Base-by-base conservation (phyloP, 768 basidiomycete species). In the Daedaleopsis sinensis region DNA sequence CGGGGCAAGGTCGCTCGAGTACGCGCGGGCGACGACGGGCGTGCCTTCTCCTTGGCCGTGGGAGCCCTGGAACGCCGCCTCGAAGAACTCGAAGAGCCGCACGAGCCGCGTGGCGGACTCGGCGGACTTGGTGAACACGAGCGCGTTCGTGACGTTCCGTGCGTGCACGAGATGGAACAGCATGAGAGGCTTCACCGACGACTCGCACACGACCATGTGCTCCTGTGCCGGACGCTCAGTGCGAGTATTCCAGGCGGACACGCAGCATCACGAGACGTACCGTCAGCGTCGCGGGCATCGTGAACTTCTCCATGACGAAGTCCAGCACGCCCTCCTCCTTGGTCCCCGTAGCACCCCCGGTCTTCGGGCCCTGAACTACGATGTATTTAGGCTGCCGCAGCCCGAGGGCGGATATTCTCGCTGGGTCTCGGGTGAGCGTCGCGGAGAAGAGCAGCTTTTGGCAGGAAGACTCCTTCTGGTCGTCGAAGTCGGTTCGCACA, bases 361-460 rank as follows among this genome's bases (percentile, higher is more conserved):
- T 66, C 39, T 59, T 64, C n/a, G 39, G 42, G 50, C 81, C 82
- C 69, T 90, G 89, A 23, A 98, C 88, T 47, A 97, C 84, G 64
- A 96, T 91, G 74, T 97, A 99, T 68, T 91, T 89, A 1, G 96
- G 91, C 57, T 90, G 76, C 58, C 84, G 77, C 42, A 99, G 77
- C 49, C 88, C 83, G 39, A 99, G 79, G 0, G 93, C 86, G 8
- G 90, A 88, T 46, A 98, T 88, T 68, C 93, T 96, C n/a, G 90
- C 88, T 0, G 97, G 96, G 76, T 98, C 95, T 10, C 89, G 84
- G 0, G 96, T 97, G 35, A 98, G 82, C 0, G 97, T 99, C 0
- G 97, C 97, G 11, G 95, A 97, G 77, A 99, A 97, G 9, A 99
- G 79, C 4, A 99, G 81, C 70, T 98, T 98, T 72, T 98, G 96